Conservation (phyloP, 1,284 basidiomycete species). For the Ustilago curta region DNA sequence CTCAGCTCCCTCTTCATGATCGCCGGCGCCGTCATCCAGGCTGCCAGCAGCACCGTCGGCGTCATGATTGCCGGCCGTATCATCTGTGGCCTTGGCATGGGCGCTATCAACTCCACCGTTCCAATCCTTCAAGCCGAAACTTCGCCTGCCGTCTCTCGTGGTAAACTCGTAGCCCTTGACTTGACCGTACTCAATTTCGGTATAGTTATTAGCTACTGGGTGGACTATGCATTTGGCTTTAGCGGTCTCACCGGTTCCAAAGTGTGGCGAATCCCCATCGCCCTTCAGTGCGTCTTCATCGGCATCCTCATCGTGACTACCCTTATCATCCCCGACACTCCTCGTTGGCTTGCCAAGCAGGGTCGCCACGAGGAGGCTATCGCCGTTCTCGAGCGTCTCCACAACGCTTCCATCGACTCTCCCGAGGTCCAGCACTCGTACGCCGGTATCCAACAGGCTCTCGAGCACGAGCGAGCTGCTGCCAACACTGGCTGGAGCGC, state of each 20-base stretch:
- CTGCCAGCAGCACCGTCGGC: slow-evolving; percentile 74
- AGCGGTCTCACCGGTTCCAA: slow-evolving; percentile 72
- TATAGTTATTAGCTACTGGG: slow-evolving; percentile 74
- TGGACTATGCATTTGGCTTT: slow-evolving; percentile 71
- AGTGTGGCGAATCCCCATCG: slow-evolving; percentile 78
- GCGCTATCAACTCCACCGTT: slow-evolving; percentile 76
- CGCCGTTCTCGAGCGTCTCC: slow-evolving; percentile 76
- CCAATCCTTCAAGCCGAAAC: slow-evolving; percentile 78
- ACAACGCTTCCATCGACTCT: slow-evolving; percentile 74
- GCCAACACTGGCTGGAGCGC: slow-evolving; percentile 70
- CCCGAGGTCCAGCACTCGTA: slow-evolving; percentile 71
- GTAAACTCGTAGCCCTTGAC: slow-evolving; percentile 78
- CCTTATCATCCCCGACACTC: slow-evolving; percentile 78
- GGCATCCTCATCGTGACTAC: slow-evolving; percentile 76
- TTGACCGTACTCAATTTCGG: slow-evolving; percentile 78
- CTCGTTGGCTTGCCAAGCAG: slow-evolving; percentile 78
- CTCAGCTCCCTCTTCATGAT: slow-evolving; percentile 73
- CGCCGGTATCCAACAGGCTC: slow-evolving; percentile 70
- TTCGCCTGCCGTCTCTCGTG: slow-evolving; percentile 75
- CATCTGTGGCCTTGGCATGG: slow-evolving; percentile 77
- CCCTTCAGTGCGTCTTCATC: slow-evolving; percentile 77
- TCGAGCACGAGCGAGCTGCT: slow-evolving; percentile 62
- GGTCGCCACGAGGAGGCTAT: slow-evolving; percentile 75
- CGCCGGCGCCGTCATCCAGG: slow-evolving; percentile 76
- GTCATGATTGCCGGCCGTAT: slow-evolving; percentile 77